Evolutionary conservation across 2,329 filamentous ascomycete genomes (phyloP).

Genomic region (Neurospora crassa): DNA sequence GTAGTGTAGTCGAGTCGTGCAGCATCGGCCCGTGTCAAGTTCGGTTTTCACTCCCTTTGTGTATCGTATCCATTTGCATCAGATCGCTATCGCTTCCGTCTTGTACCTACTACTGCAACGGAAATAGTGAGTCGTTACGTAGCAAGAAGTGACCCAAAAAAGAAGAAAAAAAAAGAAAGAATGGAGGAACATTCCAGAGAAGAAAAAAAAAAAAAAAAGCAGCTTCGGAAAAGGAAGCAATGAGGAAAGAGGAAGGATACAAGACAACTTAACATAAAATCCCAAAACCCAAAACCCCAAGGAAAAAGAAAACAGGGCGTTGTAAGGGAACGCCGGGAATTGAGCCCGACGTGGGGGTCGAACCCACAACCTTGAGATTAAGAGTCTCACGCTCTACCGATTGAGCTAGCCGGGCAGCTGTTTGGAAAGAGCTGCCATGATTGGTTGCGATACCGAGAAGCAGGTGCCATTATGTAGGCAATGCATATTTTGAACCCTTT

Average conservation of each 20-base stretch:
- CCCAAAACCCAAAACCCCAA: neutral
- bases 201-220: neutral
- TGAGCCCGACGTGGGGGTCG: no score
- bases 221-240: neutral
- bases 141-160: no score
- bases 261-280: neutral
- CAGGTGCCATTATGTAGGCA: no score
- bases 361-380: constrained; percentile 19
- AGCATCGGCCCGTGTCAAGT: neutral
- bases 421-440: neutral
- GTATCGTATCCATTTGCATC: no score
- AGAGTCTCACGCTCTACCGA: constrained; percentile 66
- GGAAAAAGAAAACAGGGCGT: constrained; percentile 1
- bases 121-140: no score
- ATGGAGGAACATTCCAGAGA: no score
- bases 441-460: neutral
- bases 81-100: no score
- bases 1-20: neutral
- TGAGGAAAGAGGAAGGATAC: neutral
- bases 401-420: constrained; percentile 49
- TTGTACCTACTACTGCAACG: no score
- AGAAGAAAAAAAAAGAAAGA: no score
- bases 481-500: no score
- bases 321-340: neutral
- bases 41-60: no score